Percentiles rank a stretch among this genome's conserved stretches.
phyloP scores from a whole-genome alignment of 257 asterid genomes.

The Leonotis leonurus region DNA sequence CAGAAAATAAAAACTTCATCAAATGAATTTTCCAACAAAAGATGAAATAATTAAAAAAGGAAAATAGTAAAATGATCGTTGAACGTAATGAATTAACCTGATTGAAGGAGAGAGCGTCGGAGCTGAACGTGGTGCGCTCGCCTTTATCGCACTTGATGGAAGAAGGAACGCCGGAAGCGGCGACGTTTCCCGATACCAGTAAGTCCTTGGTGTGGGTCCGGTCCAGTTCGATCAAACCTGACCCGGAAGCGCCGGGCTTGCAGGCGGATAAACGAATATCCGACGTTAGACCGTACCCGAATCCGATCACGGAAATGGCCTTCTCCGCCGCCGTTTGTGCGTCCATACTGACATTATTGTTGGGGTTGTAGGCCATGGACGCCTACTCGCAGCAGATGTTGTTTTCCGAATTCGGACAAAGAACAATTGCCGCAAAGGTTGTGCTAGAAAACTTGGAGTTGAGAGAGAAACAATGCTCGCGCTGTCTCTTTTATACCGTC shows the following conservation, averaged over 20 bases:
- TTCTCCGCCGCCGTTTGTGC: constrained; percentile 77
- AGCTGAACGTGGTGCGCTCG: constrained; percentile 85
- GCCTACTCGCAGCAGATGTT: too few relatives aligned
- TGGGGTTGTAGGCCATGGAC: constrained; percentile 58
- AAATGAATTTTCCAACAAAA: too few relatives aligned
- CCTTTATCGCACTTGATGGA: constrained; percentile 96
- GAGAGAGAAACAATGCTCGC: background rate
- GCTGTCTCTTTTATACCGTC: constrained; percentile 19
- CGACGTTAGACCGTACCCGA: constrained; percentile 69
- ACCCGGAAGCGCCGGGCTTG: constrained; percentile 60
- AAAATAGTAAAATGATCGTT: too few relatives aligned
- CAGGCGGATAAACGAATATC: constrained; percentile 79
- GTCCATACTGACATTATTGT: constrained; percentile 44
- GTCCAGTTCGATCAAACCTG: constrained; percentile 61
- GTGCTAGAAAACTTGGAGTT: constrained; percentile 6
- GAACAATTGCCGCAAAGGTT: too few relatives aligned
- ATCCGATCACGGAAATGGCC: constrained; percentile 77
- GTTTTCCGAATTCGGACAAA: too few relatives aligned
- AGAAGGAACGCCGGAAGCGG: constrained; percentile 45
- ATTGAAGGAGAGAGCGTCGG: constrained; percentile 72
- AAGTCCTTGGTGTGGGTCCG: constrained; percentile 46
- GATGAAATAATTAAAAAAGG: too few relatives aligned
- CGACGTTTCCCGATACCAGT: constrained; percentile 70
- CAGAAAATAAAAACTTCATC: too few relatives aligned
- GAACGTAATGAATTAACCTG: too few relatives aligned